Conservation (phyloP, 305 asterid species). For the Solanum chacoense region DNA sequence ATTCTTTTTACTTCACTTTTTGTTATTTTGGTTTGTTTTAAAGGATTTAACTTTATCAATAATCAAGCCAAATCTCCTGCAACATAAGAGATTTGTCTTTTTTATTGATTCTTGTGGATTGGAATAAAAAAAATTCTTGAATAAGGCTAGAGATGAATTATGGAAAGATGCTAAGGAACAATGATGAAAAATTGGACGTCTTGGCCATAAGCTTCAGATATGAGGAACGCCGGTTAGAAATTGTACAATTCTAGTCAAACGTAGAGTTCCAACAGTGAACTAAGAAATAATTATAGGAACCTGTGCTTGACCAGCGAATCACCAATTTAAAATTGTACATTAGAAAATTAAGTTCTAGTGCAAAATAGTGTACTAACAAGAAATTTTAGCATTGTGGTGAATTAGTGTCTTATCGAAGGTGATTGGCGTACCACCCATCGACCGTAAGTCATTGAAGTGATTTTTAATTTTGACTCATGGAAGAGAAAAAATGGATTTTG, state of each 20-base stretch:
- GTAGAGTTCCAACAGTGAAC: neutral
- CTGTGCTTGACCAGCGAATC: neutral
- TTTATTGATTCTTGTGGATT: neutral
- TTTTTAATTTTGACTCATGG: neutral
- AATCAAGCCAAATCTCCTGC: neutral
- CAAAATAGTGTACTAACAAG: neutral
- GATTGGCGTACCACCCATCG: neutral
- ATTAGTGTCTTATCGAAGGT: too few species aligned
- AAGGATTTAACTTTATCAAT: neutral
- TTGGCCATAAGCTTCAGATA: neutral
- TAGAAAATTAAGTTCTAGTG: neutral
- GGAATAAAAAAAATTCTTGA: neutral
- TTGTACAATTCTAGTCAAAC: neutral
- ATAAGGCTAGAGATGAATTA: neutral
- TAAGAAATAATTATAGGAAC: neutral
- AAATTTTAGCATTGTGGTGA: neutral
- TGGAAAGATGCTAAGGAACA: neutral
- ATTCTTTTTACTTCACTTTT: neutral
- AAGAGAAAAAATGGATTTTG: neutral
- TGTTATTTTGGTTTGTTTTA: neutral
- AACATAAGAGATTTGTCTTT: neutral
- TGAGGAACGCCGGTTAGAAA: neutral
- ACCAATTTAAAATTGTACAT: too few species aligned
- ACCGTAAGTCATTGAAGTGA: neutral
- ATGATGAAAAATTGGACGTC: neutral